A percentile compares a stretch with the other conserved stretches of the same genome.
Evolutionary conservation across 371 early-diverging fungal species (phyloP).

Genomic region (Mucor piriformis): DNA sequence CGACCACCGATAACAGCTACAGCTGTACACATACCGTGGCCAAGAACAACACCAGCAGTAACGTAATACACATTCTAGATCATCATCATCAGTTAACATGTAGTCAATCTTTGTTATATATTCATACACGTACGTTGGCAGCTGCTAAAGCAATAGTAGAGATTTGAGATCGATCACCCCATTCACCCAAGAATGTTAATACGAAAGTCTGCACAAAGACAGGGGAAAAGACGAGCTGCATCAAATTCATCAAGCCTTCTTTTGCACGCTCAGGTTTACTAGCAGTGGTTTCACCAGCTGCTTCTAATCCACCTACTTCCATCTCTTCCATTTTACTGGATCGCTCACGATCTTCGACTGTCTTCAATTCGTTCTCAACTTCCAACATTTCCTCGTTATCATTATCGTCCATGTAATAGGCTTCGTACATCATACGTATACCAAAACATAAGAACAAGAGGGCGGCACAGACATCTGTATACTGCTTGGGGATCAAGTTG

Average conservation of each 20-base stretch:
- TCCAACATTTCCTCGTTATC: slow-evolving; percentile 86
- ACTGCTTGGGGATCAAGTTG: slow-evolving; percentile 79
- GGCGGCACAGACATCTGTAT: slow-evolving; percentile 84
- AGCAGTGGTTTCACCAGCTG: not conserved
- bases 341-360: slow-evolving; percentile 69
- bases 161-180: slow-evolving; percentile 96
- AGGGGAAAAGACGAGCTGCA: slow-evolving; percentile 82
- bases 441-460: slow-evolving; percentile 91
- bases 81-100: no score
- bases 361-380: slow-evolving; percentile 85
- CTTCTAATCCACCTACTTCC: slow-evolving; percentile 33
- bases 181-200: slow-evolving; percentile 95
- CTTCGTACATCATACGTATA: slow-evolving; percentile 84
- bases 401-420: slow-evolving; percentile 84
- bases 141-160: slow-evolving; percentile 95
- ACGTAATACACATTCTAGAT: slow-evolving; percentile 79
- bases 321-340: slow-evolving; percentile 59
- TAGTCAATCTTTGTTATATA: no score
- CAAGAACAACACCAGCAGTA: slow-evolving; percentile 83
- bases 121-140: slow-evolving; percentile 79
- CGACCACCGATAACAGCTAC: slow-evolving; percentile 94
- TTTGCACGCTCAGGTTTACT: slow-evolving; percentile 31
- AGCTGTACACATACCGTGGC: slow-evolving; percentile 90
- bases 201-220: slow-evolving; percentile 94
- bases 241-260: slow-evolving; percentile 62